Base-by-base conservation (phyloP, 805 yeast species). In the Saccharomycopsis fermentans region DNA sequence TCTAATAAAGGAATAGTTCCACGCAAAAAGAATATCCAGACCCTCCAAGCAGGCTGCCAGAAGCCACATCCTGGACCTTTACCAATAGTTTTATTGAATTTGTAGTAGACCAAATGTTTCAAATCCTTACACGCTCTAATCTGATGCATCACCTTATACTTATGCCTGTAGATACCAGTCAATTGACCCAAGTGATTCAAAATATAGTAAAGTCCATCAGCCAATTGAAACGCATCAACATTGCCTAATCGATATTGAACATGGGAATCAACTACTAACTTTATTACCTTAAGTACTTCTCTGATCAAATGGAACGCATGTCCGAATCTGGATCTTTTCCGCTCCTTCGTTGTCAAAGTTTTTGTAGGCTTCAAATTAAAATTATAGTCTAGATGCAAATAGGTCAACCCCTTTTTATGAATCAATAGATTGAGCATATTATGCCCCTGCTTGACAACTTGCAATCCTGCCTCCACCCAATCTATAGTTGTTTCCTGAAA, bases 11-110 rank as follows among this genome's bases (percentile, higher is more conserved):
- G 99, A 26, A 90, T 85, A 17, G 84, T 84, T 19, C 99, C 99
- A 65, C 99, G 77, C 73, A 94, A 71, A 70, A 92, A 92, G 56
- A 83, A 87, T 1, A 94, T 74, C 99, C 99, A 94, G 1, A 91
- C 92, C 64, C 97, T 76, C 99, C 98, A 94, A 0, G 97, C 88
- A 0, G 99, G 99, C 68, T 94, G 98, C 99, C 99, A 94, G 70
- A 94, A 87, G 1, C 99, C 99, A 74, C 96, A 88, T 0, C 99
- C 99, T 1, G 99, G 98, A 1, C 99, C 99, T 68, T 92, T 94
- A 0, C 97, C 97, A 27, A 94, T 87, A n/a, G 81, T 75, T 39
- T 78, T 76, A 67, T 94, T 94, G 73, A 94, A 94, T 62, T 86
- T 77, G 63, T 88, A 79, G 68, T 94, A 94, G 0, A 94, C 86